Conservation (phyloP, 2,329 filamentous ascomycete genomes). For the Colletotrichum cuscutae region DNA sequence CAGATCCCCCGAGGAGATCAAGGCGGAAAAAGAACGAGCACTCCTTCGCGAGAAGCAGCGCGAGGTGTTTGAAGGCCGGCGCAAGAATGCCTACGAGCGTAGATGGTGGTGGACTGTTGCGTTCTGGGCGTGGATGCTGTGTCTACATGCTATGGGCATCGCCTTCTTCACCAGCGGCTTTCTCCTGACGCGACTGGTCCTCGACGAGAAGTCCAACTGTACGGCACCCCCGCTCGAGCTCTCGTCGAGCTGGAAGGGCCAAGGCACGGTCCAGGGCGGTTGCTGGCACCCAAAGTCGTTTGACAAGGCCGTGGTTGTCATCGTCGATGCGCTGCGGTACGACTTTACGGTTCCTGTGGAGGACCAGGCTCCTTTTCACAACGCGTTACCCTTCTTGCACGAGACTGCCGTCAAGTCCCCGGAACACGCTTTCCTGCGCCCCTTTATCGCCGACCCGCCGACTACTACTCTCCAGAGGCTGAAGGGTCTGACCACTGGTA, state of each 20-base stretch:
- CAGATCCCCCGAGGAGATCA: constrained; percentile 37
- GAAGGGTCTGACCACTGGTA: constrained; percentile 95
- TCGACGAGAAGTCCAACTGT: constrained; percentile 81
- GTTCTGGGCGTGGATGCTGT: constrained; percentile 78
- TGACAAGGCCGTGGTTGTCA: constrained; percentile 87
- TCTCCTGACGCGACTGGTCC: constrained; percentile 84
- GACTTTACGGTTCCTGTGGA: constrained; percentile 91
- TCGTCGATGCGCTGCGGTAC: constrained; percentile 95
- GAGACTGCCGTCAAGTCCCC: constrained; percentile 81
- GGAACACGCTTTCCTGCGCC: constrained; percentile 86
- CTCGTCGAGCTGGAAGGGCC: constrained; percentile 49
- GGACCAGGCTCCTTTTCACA: constrained; percentile 74
- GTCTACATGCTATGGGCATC: constrained; percentile 82
- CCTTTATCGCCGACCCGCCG: constrained; percentile 96
- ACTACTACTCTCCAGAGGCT: constrained; percentile 92
- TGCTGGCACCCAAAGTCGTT: constrained; percentile 98
- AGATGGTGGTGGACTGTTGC: constrained; percentile 69
- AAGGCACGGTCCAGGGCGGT: constrained; percentile 66
- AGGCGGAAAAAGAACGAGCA: constrained; percentile 45
- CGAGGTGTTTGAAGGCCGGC: constrained; percentile 57
- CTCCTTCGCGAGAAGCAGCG: constrained; percentile 56
- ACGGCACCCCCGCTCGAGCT: constrained; percentile 71
- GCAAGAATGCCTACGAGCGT: constrained; percentile 61
- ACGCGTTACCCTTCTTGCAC: constrained; percentile 88
- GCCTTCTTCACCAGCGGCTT: constrained; percentile 96